Evolutionary conservation across 805 yeast species (phyloP).

Genomic region (Yamadazyma sp.): DNA sequence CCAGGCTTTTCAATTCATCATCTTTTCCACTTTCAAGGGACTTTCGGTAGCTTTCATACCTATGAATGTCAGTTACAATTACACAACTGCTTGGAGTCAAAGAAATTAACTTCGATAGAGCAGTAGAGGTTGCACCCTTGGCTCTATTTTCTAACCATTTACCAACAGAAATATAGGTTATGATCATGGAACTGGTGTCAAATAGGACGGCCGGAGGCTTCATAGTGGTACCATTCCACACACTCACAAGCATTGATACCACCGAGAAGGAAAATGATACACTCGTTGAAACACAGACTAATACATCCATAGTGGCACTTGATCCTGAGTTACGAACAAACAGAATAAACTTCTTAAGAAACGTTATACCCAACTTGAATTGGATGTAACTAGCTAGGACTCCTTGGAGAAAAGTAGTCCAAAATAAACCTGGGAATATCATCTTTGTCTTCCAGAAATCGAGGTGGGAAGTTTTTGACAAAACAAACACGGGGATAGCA

Average conservation of each 20-base stretch:
- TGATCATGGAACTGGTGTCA: conserved; percentile 84
- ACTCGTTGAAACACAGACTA: conserved; percentile 79
- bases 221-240: conserved; percentile 38
- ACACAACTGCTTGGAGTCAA: conserved; percentile 77
- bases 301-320: conserved; percentile 84
- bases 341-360: conserved; percentile 61
- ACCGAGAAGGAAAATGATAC: conserved; percentile 77
- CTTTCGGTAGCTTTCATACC: conserved; percentile 21
- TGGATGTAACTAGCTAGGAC: conserved; percentile 59
- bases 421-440: conserved; percentile 59
- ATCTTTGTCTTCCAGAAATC: conserved; percentile 29
- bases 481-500: conserved; percentile 61
- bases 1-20: conserved; percentile 5
- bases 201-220: conserved; percentile 70
- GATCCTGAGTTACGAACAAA: conserved; percentile 63
- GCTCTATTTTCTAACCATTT: conserved; percentile 91
- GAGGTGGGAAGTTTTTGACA: conserved; percentile 49
- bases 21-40: conserved; percentile 8
- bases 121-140: conserved; percentile 89
- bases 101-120: conserved; percentile 76
- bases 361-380: conserved; percentile 63
- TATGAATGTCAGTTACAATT: conserved; percentile 48
- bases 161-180: conserved; percentile 82
- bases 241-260: conserved; percentile 53
- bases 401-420: conserved; percentile 64